These are phyloP conservation scores for Ustilago trichophora DNA, from an alignment of 1,284 basidiomycete genomes.

Conservation along the genomic window DNA sequence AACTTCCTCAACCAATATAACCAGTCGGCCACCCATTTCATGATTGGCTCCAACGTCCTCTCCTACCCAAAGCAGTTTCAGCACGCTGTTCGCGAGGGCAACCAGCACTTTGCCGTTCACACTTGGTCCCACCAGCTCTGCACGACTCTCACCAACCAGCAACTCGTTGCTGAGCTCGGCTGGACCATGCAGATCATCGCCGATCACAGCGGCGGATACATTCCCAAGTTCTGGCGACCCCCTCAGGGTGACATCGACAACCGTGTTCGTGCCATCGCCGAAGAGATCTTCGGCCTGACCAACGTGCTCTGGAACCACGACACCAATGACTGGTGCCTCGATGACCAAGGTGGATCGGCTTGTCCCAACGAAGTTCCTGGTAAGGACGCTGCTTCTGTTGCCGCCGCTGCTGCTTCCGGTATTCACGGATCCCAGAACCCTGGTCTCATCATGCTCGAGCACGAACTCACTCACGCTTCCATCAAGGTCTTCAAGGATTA, in stretches of 20 bases:
- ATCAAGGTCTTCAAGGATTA: constrained; percentile 76
- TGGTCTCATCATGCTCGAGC: constrained; percentile 83
- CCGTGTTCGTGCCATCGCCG: constrained; percentile 62
- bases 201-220: constrained; percentile 59
- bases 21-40: constrained; percentile 86
- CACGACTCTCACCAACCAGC: constrained; percentile 82
- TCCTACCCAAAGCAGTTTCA: constrained; percentile 78
- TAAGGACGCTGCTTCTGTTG: constrained; percentile 28
- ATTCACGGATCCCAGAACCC: constrained; percentile 67
- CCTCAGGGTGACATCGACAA: constrained; percentile 66
- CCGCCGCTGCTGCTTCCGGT: constrained; percentile 25
- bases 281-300: constrained; percentile 64
- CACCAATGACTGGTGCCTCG: constrained; percentile 62
- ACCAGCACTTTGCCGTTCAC: constrained; percentile 57
- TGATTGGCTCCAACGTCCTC: constrained; percentile 86
- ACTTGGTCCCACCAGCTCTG: constrained; percentile 73
- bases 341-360: constrained; percentile 32
- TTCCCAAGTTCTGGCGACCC: constrained; percentile 67
- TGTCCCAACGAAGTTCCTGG: constrained; percentile 51
- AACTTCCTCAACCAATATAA: constrained; percentile 75
- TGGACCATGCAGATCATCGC: constrained; percentile 88
- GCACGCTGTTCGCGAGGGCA: constrained; percentile 83
- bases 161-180: constrained; percentile 93
- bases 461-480: constrained; percentile 76
- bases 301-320: constrained; percentile 63